These are phyloP conservation scores for Nicotiana rustica DNA, from an alignment of 305 asterid species.

Conservation along the genomic window DNA sequence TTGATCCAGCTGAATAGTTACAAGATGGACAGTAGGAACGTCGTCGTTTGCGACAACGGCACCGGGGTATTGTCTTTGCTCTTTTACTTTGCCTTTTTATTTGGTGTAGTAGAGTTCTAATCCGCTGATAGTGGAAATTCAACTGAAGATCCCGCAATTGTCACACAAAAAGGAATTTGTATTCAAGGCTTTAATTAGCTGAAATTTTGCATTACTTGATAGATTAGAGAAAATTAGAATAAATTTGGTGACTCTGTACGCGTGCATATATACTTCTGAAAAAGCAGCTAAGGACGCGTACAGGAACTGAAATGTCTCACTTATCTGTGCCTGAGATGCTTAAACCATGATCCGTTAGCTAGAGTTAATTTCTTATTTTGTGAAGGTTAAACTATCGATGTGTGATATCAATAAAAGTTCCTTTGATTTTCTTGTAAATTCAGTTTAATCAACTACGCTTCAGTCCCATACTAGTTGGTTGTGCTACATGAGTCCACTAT, in stretches of 20 bases:
- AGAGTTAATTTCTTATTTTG: not conserved
- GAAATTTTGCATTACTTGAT: not conserved
- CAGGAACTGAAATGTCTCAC: not conserved
- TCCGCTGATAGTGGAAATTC: not conserved
- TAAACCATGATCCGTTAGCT: slow-evolving; percentile 4
- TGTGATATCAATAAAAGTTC: not conserved
- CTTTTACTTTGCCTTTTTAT: slow-evolving; percentile 15
- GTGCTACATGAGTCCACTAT: not conserved
- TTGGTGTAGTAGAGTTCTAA: slow-evolving; percentile 10
- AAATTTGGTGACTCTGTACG: not conserved
- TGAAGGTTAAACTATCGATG: not conserved
- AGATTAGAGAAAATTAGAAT: not conserved
- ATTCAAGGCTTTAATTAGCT: not conserved
- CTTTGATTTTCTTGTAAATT: not conserved
- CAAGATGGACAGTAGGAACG: slow-evolving; percentile 74
- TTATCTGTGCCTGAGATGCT: not conserved
- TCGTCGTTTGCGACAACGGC: slow-evolving; percentile 92
- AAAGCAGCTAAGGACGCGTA: not conserved
- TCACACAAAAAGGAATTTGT: not conserved
- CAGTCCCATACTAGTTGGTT: not conserved
- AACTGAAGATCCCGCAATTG: not conserved
- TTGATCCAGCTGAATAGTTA: slow-evolving; percentile 24
- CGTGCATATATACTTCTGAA: not conserved
- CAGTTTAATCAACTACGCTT: not conserved
- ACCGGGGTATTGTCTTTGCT: slow-evolving; percentile 65